Evolutionary conservation across 176 grass and related monocot species (phyloP).

Genomic region (Oryza meridionalis): DNA sequence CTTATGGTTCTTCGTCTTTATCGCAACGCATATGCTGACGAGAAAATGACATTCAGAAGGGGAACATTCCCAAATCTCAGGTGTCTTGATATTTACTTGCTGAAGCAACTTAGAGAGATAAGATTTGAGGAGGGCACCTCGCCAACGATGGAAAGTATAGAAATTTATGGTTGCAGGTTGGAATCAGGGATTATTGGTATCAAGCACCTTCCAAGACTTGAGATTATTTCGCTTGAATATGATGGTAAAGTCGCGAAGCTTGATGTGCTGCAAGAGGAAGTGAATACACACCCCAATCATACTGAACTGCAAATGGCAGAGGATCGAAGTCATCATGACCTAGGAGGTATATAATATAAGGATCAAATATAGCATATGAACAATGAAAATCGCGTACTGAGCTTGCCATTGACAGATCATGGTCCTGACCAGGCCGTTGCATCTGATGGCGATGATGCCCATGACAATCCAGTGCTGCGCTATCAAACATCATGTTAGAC

Average conservation of each 20-base stretch:
- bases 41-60: not conserved
- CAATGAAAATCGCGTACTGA: no score
- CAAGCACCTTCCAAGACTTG: constrained; percentile 3
- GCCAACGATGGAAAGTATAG: constrained; percentile 6
- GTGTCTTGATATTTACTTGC: accelerated
- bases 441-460: no score
- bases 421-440: no score
- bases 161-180: not conserved
- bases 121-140: constrained; percentile 1
- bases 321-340: not conserved
- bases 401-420: no score
- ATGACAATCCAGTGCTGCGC: no score
- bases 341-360: no score
- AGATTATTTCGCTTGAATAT: not conserved
- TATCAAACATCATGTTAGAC: no score
- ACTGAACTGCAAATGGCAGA: not conserved
- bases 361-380: not conserved
- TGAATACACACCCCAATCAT: constrained; percentile 10
- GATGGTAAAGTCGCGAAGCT: not conserved
- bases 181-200: not conserved
- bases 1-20: not conserved
- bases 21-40: accelerated
- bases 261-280: not conserved
- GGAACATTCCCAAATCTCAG: constrained; percentile 10
- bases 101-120: not conserved